A percentile compares a stretch with the other conserved stretches of the same genome.
Conservation (phyloP, 139 green algal species). For the Yamagishiella unicocca region DNA sequence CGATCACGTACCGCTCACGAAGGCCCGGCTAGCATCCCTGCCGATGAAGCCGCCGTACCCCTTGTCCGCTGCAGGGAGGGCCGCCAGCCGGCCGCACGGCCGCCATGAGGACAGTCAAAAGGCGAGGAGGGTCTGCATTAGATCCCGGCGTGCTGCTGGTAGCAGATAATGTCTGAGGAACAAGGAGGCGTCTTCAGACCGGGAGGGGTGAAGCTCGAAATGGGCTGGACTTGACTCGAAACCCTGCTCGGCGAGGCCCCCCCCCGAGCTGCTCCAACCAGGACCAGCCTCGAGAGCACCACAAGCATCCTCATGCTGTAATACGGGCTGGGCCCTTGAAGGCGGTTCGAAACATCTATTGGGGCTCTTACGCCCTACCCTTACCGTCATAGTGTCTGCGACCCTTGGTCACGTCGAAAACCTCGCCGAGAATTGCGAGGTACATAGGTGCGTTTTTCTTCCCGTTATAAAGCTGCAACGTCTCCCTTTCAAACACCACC, state of each 20-base stretch:
- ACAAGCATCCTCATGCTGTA: background rate
- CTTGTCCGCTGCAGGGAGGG: conserved; percentile 40
- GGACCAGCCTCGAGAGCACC: background rate
- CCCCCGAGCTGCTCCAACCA: too few relatives aligned
- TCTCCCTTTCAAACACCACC: conserved; percentile 60
- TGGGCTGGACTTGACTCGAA: too few relatives aligned
- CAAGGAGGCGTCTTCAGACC: too few relatives aligned
- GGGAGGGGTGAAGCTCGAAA: too few relatives aligned
- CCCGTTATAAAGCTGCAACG: conserved; percentile 67
- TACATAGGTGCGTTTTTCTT: conserved; percentile 55
- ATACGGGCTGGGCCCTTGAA: too few relatives aligned
- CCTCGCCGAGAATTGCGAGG: conserved; percentile 73
- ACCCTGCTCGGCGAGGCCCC: too few relatives aligned
- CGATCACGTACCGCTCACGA: conserved; percentile 55
- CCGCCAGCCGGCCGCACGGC: too few relatives aligned
- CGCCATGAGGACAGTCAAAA: too few relatives aligned
- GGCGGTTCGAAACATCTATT: too few relatives aligned
- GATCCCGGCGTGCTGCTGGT: too few relatives aligned
- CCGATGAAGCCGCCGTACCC: conserved; percentile 77
- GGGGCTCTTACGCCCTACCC: background rate
- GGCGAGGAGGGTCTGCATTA: too few relatives aligned
- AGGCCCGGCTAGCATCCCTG: conserved; percentile 68
- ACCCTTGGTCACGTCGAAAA: conserved; percentile 80
- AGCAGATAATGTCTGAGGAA: too few relatives aligned
- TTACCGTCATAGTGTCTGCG: conserved; percentile 40